phyloP scores from a whole-genome alignment of 495 filamentous ascomycete genomes.

The Xylona heveae region DNA sequence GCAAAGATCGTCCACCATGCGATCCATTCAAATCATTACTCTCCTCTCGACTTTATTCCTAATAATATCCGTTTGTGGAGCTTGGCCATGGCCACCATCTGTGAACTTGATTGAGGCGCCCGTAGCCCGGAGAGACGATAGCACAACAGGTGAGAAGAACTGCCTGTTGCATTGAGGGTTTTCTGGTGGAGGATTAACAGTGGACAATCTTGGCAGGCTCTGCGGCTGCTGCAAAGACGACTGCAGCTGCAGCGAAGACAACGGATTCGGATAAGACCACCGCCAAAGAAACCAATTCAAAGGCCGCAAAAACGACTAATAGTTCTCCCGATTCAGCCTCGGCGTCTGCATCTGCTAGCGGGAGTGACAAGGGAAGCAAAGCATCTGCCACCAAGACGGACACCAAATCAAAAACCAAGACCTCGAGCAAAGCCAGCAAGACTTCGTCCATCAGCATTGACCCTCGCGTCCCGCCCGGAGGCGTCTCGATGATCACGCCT shows the following conservation, averaged over 20 bases:
- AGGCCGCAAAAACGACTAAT: not conserved
- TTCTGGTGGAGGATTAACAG: too few species aligned
- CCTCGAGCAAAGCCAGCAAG: constrained; percentile 23
- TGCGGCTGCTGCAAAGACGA: constrained; percentile 6
- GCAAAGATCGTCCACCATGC: too few species aligned
- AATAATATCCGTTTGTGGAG: too few species aligned
- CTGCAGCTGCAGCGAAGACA: constrained; percentile 8
- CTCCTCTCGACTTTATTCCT: not conserved
- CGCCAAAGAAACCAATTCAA: constrained; percentile 4
- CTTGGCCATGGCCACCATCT: constrained; percentile 28
- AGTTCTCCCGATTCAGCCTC: not conserved
- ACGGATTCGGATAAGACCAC: constrained; percentile 7
- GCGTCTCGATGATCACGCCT: constrained; percentile 67
- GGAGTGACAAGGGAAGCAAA: constrained; percentile 12
- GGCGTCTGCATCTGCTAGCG: not conserved
- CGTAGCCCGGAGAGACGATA: too few species aligned
- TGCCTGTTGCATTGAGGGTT: constrained; percentile 2
- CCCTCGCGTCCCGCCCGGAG: constrained; percentile 41
- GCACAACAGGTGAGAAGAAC: constrained; percentile 4
- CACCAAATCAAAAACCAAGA: constrained; percentile 16
- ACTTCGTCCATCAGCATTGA: constrained; percentile 21
- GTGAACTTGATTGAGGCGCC: too few species aligned
- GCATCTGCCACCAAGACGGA: constrained; percentile 10
- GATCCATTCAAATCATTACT: constrained; percentile 1
- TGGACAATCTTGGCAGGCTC: constrained; percentile 1